Evolutionary conservation across 192 early-diverging fungal species (phyloP), one percentile per base, ranked within the genome.

Genomic region (Coemansia sp.): DNA sequence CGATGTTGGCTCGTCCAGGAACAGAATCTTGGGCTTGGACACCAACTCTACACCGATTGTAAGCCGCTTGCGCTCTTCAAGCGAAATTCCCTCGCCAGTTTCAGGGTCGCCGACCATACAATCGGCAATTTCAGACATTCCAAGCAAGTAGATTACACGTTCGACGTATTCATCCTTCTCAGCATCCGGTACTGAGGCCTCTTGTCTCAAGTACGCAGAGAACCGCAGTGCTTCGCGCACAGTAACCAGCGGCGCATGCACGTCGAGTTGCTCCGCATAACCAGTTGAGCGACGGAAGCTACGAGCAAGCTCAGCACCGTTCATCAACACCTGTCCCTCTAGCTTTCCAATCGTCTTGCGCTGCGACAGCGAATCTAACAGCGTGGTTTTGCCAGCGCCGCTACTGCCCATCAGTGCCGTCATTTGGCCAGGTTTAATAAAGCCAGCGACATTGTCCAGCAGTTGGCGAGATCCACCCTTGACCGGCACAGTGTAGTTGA

Each of bases 1-100:
- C 46, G 87, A 89, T 8, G 89, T 93, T 28, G 93, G 93, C 60
- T 88, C 91, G 67, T 92, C 90, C 61, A 93, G 76, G 72, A 94
- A 90, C 14, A 94, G 80, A 40, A 87, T 60, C 55, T 86, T 82
- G n/a, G 86, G 86, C 74, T 87, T 76, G 25, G 89, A 82, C 14
- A 92, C 83, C 23, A 92, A 78, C 63, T 92, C 89, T 48, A 87
- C 82, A 52, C 84, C 93, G 57, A 94, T 89, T 11, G 87, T 88
- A 4, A 94, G 77, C 55, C 90, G 85, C 59, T 90, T 87, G 63
- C 88, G 88, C 67, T 94, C 89, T 58, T 89, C 91, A 7, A 91
- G 86, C 21, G 85, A 87, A 55, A 93, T 88, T 58, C 90, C 90
- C 55, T 86, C 56, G 59, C 81, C 79, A 28, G 80, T 74, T 49